Base-by-base conservation (phyloP, 2,329 filamentous ascomycete genomes). In the Neofusicoccum laricinum region DNA sequence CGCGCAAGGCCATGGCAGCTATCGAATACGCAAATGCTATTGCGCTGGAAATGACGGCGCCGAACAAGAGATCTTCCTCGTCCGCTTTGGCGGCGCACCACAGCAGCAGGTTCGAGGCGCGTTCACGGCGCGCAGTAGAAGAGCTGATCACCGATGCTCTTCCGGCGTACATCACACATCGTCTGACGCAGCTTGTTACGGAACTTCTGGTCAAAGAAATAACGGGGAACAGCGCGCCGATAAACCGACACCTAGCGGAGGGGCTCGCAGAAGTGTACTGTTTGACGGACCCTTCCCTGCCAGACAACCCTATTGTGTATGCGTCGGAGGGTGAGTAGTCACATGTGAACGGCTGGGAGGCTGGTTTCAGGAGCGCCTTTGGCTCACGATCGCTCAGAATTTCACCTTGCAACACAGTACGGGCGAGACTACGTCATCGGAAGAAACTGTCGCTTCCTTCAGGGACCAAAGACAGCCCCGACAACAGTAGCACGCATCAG, bases 221-320 rank as follows among this genome's bases (percentile, higher is more conserved):
- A 36, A 86, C 86, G 1, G 87, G 88, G 3, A 88, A 83, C 0
- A 76, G 90, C 32, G 84, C 88, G 0, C 77, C 83, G 0, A 82
- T 88, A 67, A 78, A 90, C 46, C 80, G 83, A 48, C 86, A 89
- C 36, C 82, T 88, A 14, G 89, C 88, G 0, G 87, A 91, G 71
- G 89, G 88, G 0, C 73, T 92, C 53, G 89, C 88, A 0, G 89
- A 92, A 71, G 88, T 90, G 0, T 92, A 91, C 68, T 92, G 89
- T 71, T 74, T 92, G 65, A 90, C 88, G 0, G 90, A 92, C 72
- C 88, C 90, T 8, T 88, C 87, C 1, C 80, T 88, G 64, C 81
- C 83, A 3, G 90, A 91, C 66, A 91, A 91, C 71, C 90, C 89
- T 0, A 89, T 92, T 63, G 85, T 91, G 1, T 90, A 91, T 74